Evolutionary conservation across 225 moss, liverwort and hornwort species (phyloP).

Genomic region (Neckera pumila): DNA sequence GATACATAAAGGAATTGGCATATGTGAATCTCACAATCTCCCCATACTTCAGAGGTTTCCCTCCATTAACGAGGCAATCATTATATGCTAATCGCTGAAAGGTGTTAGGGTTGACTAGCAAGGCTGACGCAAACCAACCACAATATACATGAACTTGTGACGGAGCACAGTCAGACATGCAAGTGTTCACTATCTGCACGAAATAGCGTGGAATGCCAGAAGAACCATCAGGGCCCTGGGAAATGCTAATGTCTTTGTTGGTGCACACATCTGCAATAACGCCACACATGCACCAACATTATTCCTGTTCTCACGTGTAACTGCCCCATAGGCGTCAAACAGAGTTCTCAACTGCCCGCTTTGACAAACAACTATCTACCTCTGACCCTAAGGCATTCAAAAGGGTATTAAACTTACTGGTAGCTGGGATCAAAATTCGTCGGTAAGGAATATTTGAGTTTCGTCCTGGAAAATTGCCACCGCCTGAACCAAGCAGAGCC

Average conservation of each 20-base stretch:
- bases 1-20: slow-evolving; percentile 45
- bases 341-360: slow-evolving; percentile 3
- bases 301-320: slow-evolving; percentile 21
- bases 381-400: slow-evolving; percentile 8
- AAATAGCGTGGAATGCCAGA: slow-evolving; percentile 44
- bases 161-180: slow-evolving; percentile 45
- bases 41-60: slow-evolving; percentile 29
- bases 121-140: slow-evolving; percentile 47
- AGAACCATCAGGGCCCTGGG: slow-evolving; percentile 44
- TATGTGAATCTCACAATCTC: slow-evolving; percentile 32
- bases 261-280: slow-evolving; percentile 52
- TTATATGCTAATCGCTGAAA: slow-evolving; percentile 30
- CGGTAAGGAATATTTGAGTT: neutral
- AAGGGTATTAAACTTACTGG: slow-evolving; percentile 14
- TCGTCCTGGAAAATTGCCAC: neutral
- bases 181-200: slow-evolving; percentile 51
- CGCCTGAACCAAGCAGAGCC: neutral
- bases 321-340: slow-evolving; percentile 10
- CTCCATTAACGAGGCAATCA: slow-evolving; percentile 41
- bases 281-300: slow-evolving; percentile 52
- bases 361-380: slow-evolving; percentile 5
- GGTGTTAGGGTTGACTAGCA: slow-evolving; percentile 33
- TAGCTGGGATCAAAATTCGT: slow-evolving; percentile 19
- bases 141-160: slow-evolving; percentile 35
- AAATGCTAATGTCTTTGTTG: slow-evolving; percentile 57